These are phyloP conservation scores for Lyophyllum decastes DNA, from an alignment of 768 basidiomycete genomes.

Conservation along the genomic window DNA sequence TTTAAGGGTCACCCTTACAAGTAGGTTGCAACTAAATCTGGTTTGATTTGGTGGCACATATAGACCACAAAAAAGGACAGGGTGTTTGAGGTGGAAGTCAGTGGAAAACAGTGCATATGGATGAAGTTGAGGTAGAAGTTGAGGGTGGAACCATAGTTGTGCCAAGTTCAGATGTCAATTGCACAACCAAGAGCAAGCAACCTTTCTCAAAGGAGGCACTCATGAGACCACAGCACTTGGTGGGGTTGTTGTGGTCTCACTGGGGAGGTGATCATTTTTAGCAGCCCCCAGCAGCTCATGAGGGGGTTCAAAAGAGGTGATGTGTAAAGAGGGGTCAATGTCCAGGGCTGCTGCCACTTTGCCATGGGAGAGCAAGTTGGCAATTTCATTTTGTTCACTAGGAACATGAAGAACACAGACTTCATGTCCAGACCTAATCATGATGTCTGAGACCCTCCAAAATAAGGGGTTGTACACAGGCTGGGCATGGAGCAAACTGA, in stretches of 20 bases:
- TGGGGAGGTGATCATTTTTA: conserved; percentile 14
- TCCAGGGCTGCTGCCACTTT: background rate
- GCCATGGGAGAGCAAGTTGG: background rate
- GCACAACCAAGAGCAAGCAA: conserved; percentile 31
- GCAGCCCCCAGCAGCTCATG: conserved; percentile 1
- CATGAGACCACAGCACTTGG: conserved; percentile 26
- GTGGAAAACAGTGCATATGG: background rate
- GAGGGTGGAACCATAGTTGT: conserved; percentile 31
- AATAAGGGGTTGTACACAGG: background rate
- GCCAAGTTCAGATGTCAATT: conserved; percentile 23
- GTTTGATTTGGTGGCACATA: background rate
- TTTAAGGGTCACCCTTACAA: too few species aligned
- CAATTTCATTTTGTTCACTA: background rate
- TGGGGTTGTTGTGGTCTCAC: conserved; percentile 26
- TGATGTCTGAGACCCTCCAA: background rate
- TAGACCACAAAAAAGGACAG: background rate
- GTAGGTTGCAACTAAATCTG: background rate
- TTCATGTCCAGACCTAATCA: background rate
- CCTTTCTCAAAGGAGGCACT: conserved; percentile 23
- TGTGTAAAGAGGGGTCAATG: background rate
- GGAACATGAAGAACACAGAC: background rate
- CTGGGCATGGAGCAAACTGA: background rate
- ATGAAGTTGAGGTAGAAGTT: conserved; percentile 37
- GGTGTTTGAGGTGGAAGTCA: background rate
- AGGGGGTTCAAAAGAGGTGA: conserved; percentile 1